Evolutionary conservation across 345 rosid species (phyloP).

Genomic region (Nephelium lappaceum): DNA sequence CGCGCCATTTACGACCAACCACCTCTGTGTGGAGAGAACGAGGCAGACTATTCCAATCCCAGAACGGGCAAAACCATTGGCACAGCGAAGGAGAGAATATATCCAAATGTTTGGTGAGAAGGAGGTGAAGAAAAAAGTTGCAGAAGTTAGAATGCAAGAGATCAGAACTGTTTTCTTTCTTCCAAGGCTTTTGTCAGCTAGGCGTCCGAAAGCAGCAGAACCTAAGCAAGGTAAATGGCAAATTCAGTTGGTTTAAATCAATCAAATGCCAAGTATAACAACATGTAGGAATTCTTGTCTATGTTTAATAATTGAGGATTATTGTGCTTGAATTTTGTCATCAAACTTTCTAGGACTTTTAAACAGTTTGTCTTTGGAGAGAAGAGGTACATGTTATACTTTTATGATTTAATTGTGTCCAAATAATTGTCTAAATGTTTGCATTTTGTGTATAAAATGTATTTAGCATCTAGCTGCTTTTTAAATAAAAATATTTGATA

Average conservation of each 20-base stretch:
- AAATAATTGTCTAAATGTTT: too few species aligned
- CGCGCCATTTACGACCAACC: slow-evolving; percentile 75
- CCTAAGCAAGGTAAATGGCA: slow-evolving; percentile 36
- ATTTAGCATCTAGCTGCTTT: too few species aligned
- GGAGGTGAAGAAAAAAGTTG: slow-evolving; percentile 61
- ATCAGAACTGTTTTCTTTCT: slow-evolving; percentile 57
- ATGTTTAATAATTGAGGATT: too few species aligned
- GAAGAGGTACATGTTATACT: too few species aligned
- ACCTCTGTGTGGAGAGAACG: slow-evolving; percentile 69
- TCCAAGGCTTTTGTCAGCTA: slow-evolving; percentile 65
- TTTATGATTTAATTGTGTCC: too few species aligned
- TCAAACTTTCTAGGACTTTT: too few species aligned
- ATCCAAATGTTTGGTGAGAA: slow-evolving; percentile 73
- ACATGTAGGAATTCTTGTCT: too few species aligned
- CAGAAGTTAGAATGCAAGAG: slow-evolving; percentile 53
- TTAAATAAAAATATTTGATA: too few species aligned
- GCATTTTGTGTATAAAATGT: too few species aligned
- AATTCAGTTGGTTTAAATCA: neutral
- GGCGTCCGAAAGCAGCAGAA: slow-evolving; percentile 53
- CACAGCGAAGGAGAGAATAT: slow-evolving; percentile 62
- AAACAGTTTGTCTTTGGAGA: too few species aligned
- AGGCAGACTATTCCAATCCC: slow-evolving; percentile 73
- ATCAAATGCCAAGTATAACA: too few species aligned
- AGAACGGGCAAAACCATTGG: slow-evolving; percentile 59
- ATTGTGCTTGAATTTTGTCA: too few species aligned